Conservation (phyloP, 805 yeast species). For the Barnettozyma californica region DNA sequence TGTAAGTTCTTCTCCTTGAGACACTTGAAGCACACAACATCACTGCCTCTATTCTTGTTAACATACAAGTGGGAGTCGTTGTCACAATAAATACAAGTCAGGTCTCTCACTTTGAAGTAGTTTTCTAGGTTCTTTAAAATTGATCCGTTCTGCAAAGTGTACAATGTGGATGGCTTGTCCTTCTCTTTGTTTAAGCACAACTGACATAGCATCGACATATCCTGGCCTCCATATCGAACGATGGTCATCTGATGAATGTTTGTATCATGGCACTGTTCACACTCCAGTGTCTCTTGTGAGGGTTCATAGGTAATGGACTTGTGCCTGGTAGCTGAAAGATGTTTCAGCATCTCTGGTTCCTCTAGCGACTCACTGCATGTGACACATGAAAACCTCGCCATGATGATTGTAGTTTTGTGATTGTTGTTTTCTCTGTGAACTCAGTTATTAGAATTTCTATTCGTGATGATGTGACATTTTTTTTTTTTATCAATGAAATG, state of each 20-base stretch:
- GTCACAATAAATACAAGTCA: constrained; percentile 42
- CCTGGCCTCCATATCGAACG: constrained; percentile 49
- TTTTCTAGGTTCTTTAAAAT: constrained; percentile 42
- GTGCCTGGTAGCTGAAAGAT: constrained; percentile 49
- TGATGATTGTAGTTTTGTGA: constrained; percentile 1
- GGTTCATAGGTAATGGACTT: constrained; percentile 35
- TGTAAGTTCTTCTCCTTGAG: constrained; percentile 21
- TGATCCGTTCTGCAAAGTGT: constrained; percentile 50
- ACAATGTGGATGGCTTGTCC: constrained; percentile 44
- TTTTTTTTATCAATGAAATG: too few species aligned
- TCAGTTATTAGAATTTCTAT: background rate
- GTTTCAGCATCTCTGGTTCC: constrained; percentile 43
- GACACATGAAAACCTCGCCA: constrained; percentile 34
- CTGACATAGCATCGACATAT: constrained; percentile 45
- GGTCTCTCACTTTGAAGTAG: constrained; percentile 46
- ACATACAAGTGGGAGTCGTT: constrained; percentile 38
- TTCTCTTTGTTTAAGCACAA: constrained; percentile 37
- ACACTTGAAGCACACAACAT: constrained; percentile 42
- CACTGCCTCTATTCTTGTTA: constrained; percentile 15
- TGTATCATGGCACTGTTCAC: constrained; percentile 51
- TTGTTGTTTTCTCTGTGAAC: background rate
- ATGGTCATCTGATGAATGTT: constrained; percentile 50
- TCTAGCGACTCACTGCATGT: constrained; percentile 38
- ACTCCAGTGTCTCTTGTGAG: constrained; percentile 39
- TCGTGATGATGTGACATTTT: background rate